These are phyloP conservation scores for Sorghum bicolor DNA, from an alignment of 176 grass and related monocot genomes.

Conservation along the genomic window Sorghum_bicolor_NCBIv3 NC_012877.2:16308001-16308500, in stretches of 20 bases:
- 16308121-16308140: background rate
- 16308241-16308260: conserved; percentile 41
- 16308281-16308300: conserved; percentile 74
- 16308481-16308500: conserved; percentile 7
- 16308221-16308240: background rate
- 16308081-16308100: background rate
- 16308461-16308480: conserved; percentile 51
- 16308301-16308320: conserved; percentile 51
- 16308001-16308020: conserved; percentile 57
- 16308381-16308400: conserved; percentile 54
- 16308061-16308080: background rate
- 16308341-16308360: background rate
- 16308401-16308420: conserved; percentile 63
- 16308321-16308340: background rate
- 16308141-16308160: background rate
- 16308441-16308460: conserved; percentile 66
- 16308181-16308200: background rate
- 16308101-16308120: background rate
- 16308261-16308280: conserved; percentile 54
- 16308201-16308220: background rate
- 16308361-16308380: background rate
- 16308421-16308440: conserved; percentile 52
- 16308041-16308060: background rate
- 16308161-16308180: background rate
- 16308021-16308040: conserved; percentile 10